Base-by-base conservation (phyloP, 192 early-diverging fungal species). In the Coemansia sp. region DNA sequence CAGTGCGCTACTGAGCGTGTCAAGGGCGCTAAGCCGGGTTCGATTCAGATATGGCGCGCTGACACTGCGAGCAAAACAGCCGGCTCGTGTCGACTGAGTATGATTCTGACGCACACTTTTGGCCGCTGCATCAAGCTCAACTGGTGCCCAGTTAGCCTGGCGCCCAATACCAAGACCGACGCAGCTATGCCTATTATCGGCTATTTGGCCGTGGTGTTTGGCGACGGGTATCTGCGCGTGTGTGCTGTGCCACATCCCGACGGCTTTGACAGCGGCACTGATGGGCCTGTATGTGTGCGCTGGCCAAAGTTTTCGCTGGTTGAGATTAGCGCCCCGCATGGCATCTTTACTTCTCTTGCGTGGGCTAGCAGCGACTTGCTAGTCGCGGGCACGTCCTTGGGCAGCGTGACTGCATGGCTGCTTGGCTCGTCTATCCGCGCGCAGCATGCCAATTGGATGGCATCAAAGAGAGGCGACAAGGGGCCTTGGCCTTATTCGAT, bases 131-230 rank as follows among this genome's bases (percentile, higher is more conserved):
- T 70, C 5, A 55, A 46, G 29, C 51, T 78, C 33, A 64, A 68
- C 13, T 84, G 81, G 81, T 84, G 81, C 62, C 81, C 81, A 6
- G 49, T 78, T 22, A 69, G 79, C 36, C 54, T 73, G 7, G 13
- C 57, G 1, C 24, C 61, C 10, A 18, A 11, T 6, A 64, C 10
- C 38, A n/a, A 20, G 27, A 10, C 22, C 2, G n/a, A 47, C 11
- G 33, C 66, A 24, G 38, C 62, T 49, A 31, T 67, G 31, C 51
- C 54, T 15, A 36, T 65, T 13, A 10, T 75, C 20, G 81, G 81
- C 2, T 11, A 70, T 12, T 18, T 84, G 63, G 81, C 81, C 1
- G 76, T 71, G 0, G 59, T 68, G 29, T 84, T 84, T 76, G 81
- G 72, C 47, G 81, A 84, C 49, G 81, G 81, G 1, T 38, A 46